Conservation (phyloP, 192 early-diverging fungal genomes). For the Coemansia pectinata region DNA sequence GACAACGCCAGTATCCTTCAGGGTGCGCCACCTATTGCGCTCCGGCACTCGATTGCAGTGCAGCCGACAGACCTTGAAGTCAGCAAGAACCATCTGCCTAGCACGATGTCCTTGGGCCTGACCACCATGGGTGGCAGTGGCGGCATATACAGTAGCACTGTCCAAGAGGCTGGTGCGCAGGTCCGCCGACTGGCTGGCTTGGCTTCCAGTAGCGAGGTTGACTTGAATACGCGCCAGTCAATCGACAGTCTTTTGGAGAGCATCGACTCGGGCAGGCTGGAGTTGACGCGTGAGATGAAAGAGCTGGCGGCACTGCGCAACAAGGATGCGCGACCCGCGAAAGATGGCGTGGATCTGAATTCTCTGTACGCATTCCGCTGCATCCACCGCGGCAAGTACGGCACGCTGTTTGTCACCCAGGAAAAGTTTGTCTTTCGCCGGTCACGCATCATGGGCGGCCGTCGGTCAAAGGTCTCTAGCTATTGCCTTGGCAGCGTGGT, state of each 20-base stretch:
- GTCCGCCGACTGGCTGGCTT: neutral
- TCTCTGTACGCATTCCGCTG: constrained; percentile 55
- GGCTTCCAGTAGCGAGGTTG: neutral
- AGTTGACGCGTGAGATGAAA: constrained; percentile 45
- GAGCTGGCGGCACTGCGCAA: constrained; percentile 34
- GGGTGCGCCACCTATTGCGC: neutral
- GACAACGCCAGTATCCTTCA: neutral
- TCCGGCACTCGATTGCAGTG: constrained; percentile 18
- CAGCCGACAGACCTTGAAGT: neutral
- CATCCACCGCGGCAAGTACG: constrained; percentile 51
- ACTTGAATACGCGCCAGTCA: neutral
- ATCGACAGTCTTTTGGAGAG: constrained; percentile 6
- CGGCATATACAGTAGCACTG: neutral
- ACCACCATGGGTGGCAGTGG: neutral
- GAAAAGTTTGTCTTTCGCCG: constrained; percentile 48
- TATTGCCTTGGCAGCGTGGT: constrained; percentile 45
- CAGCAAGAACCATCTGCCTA: neutral
- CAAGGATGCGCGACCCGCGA: constrained; percentile 42
- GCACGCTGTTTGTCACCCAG: constrained; percentile 50
- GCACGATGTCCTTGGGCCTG: neutral
- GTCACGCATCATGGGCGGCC: constrained; percentile 54
- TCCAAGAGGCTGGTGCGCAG: neutral
- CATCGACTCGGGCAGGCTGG: constrained; percentile 13
- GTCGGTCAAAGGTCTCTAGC: constrained; percentile 39
- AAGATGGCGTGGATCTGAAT: constrained; percentile 26